Percentiles rank a stretch among this genome's conserved stretches.
Conservation (phyloP, 2,329 filamentous ascomycete species). For the Dissoconium aciculare region DNA sequence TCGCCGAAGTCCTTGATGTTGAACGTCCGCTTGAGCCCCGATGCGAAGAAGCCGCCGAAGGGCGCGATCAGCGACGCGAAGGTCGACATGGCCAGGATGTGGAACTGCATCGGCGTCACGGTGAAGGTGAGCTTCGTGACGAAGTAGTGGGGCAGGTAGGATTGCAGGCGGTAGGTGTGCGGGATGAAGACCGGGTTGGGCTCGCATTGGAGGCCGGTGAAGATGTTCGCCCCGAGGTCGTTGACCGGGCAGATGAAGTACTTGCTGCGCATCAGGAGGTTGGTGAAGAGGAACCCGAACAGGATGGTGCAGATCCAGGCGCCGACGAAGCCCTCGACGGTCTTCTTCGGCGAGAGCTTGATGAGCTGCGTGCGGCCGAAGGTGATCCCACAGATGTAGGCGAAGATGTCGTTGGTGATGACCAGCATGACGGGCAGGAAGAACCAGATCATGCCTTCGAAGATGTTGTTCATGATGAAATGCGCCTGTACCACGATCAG, state of each 20-base stretch:
- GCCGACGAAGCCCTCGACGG: constrained; percentile 84
- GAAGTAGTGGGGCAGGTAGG: constrained; percentile 41
- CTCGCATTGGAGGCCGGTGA: constrained; percentile 76
- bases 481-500: constrained; percentile 95
- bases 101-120: constrained; percentile 80
- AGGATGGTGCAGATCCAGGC: constrained; percentile 92
- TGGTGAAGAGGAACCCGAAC: constrained; percentile 68
- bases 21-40: constrained; percentile 92
- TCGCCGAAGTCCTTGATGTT: constrained; percentile 99
- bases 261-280: constrained; percentile 74
- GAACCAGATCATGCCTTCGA: constrained; percentile 99
- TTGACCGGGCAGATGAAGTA: constrained; percentile 98
- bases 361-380: constrained; percentile 95
- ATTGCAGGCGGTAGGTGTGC: constrained; percentile 55
- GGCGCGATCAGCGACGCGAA: constrained; percentile 95
- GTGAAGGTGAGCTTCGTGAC: constrained; percentile 49
- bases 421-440: constrained; percentile 89
- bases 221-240: constrained; percentile 84
- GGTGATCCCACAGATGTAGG: constrained; percentile 92
- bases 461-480: constrained; percentile 99
- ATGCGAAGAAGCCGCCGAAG: constrained; percentile 96
- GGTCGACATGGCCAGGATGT: constrained; percentile 75
- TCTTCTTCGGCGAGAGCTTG: constrained; percentile 97
- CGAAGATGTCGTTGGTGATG: constrained; percentile 97
- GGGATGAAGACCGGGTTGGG: constrained; percentile 84